A percentile compares a stretch with the other conserved stretches of the same genome.
Evolutionary conservation across 2,329 filamentous ascomycete genomes (phyloP).

Genomic region (Metarhizium robertsii): DNA sequence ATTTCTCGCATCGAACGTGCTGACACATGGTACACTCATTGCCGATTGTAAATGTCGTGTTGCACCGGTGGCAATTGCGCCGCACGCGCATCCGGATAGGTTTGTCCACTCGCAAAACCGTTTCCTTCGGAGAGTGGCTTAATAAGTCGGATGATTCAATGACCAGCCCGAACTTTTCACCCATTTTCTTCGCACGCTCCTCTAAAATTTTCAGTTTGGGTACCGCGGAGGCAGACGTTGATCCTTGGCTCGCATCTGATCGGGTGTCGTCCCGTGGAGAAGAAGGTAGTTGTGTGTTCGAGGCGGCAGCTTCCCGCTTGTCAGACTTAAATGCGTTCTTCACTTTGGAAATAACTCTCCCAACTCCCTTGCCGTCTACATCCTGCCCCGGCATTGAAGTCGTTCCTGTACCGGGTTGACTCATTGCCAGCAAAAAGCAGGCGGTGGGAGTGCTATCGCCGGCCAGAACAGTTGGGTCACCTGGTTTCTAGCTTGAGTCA

Average conservation of each 20-base stretch:
- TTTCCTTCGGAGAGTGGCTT: slow-evolving; percentile 37
- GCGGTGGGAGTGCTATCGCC: background rate
- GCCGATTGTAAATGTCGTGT: slow-evolving; percentile 60
- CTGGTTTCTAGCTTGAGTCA: background rate
- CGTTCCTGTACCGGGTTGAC: background rate
- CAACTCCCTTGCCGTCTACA: slow-evolving; percentile 37
- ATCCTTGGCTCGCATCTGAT: slow-evolving; percentile 10
- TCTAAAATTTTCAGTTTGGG: slow-evolving; percentile 43
- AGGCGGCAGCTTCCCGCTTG: slow-evolving; percentile 26
- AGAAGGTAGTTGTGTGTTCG: slow-evolving; percentile 2
- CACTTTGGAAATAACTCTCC: slow-evolving; percentile 37
- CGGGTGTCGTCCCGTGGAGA: slow-evolving; percentile 14
- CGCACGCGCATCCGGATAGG: slow-evolving; percentile 70
- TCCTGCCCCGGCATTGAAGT: slow-evolving; percentile 18
- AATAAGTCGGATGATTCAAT: slow-evolving; percentile 46
- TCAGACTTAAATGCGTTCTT: slow-evolving; percentile 38
- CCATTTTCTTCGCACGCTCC: slow-evolving; percentile 46
- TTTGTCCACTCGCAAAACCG: slow-evolving; percentile 59
- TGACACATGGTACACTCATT: slow-evolving; percentile 70
- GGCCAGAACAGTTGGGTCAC: background rate
- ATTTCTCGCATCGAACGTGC: slow-evolving; percentile 73
- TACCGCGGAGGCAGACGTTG: slow-evolving; percentile 27
- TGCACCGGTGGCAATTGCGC: slow-evolving; percentile 73
- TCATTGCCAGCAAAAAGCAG: background rate
- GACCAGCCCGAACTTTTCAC: slow-evolving; percentile 45